Conservation (phyloP, 805 yeast genomes). For the Blastobotrys peoriensis region DNA sequence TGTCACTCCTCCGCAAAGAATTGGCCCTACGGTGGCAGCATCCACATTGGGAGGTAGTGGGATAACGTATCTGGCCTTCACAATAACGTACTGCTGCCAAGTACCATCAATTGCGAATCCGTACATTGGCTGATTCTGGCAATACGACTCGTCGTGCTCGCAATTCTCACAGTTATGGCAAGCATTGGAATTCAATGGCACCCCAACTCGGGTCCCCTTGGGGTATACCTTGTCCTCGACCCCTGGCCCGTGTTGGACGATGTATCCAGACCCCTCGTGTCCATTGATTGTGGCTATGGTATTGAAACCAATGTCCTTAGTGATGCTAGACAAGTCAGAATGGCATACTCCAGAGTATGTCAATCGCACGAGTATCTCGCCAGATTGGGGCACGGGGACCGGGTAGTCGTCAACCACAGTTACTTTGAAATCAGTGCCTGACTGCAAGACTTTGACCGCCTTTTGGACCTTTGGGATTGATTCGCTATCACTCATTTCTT, state of each 20-base stretch:
- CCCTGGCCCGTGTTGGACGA: conserved; percentile 23
- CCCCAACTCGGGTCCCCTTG: conserved; percentile 24
- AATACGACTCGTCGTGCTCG: conserved; percentile 38
- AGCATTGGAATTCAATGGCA: conserved; percentile 20
- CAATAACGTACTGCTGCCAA: conserved; percentile 43
- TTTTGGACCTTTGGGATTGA: conserved; percentile 31
- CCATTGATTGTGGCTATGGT: conserved; percentile 23
- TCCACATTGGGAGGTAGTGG: conserved; percentile 28
- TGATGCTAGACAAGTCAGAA: conserved; percentile 37
- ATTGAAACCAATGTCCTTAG: conserved; percentile 35
- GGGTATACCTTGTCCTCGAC: conserved; percentile 18
- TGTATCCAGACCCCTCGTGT: conserved; percentile 30
- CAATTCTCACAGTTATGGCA: conserved; percentile 25
- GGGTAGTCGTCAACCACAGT: conserved; percentile 30
- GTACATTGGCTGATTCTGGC: conserved; percentile 61
- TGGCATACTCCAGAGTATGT: conserved; percentile 40
- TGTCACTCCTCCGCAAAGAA: conserved; percentile 58
- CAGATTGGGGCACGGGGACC: conserved; percentile 27
- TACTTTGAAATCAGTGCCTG: conserved; percentile 30
- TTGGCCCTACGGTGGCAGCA: conserved; percentile 38
- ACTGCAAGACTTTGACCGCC: conserved; percentile 31
- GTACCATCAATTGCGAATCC: conserved; percentile 67
- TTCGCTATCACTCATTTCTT: neutral
- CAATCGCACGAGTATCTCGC: conserved; percentile 27
- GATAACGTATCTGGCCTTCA: conserved; percentile 41